Conservation (phyloP, 2,329 filamentous ascomycete species). For the Falciphora oryzae region DNA sequence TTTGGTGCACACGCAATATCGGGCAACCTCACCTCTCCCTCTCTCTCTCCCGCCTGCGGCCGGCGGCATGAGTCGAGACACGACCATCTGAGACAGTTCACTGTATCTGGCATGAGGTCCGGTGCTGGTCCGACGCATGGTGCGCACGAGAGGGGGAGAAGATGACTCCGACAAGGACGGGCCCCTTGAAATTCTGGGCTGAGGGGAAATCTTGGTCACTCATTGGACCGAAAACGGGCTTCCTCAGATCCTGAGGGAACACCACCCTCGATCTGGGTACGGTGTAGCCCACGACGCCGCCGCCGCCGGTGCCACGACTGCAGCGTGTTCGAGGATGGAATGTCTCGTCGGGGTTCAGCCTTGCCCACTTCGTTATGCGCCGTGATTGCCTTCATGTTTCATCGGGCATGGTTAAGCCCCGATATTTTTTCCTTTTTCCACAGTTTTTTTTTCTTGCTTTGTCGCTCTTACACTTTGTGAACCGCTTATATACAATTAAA, state of each 20-base stretch:
- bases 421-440: background rate
- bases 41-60: background rate
- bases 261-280: background rate
- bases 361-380: background rate
- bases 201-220: background rate
- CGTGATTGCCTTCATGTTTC: background rate
- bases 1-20: background rate
- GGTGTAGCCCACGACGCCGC: background rate
- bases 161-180: background rate
- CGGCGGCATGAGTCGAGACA: background rate
- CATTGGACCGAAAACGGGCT: background rate
- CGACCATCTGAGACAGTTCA: background rate
- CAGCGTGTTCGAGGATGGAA: background rate
- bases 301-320: too few relatives aligned
- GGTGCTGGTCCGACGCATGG: background rate
- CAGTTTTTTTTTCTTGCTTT: background rate
- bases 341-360: background rate
- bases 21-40: background rate
- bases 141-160: background rate
- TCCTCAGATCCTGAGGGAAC: background rate
- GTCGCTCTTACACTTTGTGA: too few relatives aligned
- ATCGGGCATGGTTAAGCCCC: background rate
- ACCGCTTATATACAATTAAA: too few relatives aligned
- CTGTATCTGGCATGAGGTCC: slow-evolving; percentile 1
- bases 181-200: background rate